Evolutionary conservation across 179 eudicot genomes (phyloP).

Genomic region (Silene coronaria): DNA sequence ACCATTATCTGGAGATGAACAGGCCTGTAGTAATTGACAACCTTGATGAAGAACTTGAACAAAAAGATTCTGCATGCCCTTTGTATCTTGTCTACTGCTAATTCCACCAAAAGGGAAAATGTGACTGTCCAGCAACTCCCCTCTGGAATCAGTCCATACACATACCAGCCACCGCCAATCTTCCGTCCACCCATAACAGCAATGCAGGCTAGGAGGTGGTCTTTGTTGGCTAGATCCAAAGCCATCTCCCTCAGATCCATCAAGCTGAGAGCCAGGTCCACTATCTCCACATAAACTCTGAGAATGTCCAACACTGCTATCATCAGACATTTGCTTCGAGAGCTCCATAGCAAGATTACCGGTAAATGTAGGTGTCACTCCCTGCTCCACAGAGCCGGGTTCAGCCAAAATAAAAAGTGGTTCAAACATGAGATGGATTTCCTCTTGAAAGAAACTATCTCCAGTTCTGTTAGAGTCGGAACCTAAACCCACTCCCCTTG

Average conservation of each 20-base stretch:
- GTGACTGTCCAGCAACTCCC: constrained; percentile 86
- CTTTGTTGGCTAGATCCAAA: constrained; percentile 48
- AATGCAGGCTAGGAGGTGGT: constrained; percentile 74
- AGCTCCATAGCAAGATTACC: constrained; percentile 41
- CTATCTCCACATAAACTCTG: constrained; percentile 52
- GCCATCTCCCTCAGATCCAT: constrained; percentile 61
- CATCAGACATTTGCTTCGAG: constrained; percentile 56
- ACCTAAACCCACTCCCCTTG: constrained; percentile 62
- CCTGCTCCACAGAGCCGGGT: constrained; percentile 83
- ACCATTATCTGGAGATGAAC: constrained; percentile 57
- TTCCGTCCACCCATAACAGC: constrained; percentile 99
- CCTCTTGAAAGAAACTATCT: constrained; percentile 57
- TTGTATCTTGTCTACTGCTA: constrained; percentile 96
- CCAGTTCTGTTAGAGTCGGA: constrained; percentile 58
- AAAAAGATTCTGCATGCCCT: constrained; percentile 89
- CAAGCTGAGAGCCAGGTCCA: constrained; percentile 57
- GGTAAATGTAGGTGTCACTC: constrained; percentile 45
- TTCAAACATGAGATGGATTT: constrained; percentile 73
- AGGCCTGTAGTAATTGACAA: constrained; percentile 79
- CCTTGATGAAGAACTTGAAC: constrained; percentile 96
- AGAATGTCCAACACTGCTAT: constrained; percentile 46
- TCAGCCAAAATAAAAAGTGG: constrained; percentile 94
- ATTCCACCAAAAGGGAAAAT: constrained; percentile 95
- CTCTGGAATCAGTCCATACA: constrained; percentile 96
- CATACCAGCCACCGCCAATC: constrained; percentile 99